Evolutionary conservation across 1,284 basidiomycete genomes (phyloP).

Genomic region (Apiotrichum domesticum): DNA sequence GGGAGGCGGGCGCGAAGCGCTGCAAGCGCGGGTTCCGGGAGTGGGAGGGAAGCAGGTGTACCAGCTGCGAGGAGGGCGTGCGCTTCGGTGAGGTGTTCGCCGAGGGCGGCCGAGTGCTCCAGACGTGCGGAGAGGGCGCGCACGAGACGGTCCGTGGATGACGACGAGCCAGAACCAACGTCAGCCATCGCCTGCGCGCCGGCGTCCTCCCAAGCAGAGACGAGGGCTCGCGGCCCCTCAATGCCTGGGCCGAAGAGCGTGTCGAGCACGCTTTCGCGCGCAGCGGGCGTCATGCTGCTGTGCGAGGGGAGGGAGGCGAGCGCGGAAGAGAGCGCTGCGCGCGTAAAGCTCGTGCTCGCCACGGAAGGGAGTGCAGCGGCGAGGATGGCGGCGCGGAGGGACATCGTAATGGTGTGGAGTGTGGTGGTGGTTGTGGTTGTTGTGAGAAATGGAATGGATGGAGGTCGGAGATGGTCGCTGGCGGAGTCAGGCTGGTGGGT

Average conservation of each 20-base stretch:
- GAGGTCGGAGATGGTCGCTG: too few species aligned
- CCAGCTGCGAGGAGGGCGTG: conserved; percentile 35
- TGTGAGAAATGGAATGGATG: not conserved
- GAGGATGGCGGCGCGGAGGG: conserved; percentile 33
- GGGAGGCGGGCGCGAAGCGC: conserved; percentile 2
- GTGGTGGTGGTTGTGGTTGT: not conserved
- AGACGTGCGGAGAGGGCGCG: conserved; percentile 23
- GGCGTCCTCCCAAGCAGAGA: conserved; percentile 15
- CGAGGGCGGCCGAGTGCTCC: conserved; percentile 26
- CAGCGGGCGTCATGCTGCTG: not conserved
- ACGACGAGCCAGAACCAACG: not conserved
- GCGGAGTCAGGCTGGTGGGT: too few species aligned
- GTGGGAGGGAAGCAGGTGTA: conserved; percentile 24
- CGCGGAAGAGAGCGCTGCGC: conserved; percentile 26
- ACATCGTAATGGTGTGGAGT: conserved; percentile 17
- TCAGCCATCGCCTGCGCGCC: not conserved
- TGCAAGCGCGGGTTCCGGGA: conserved; percentile 19
- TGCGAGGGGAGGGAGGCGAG: conserved; percentile 18
- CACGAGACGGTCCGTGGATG: conserved; percentile 3
- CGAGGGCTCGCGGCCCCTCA: conserved; percentile 25
- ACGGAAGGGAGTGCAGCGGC: conserved; percentile 28
- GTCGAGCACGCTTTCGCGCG: conserved; percentile 26
- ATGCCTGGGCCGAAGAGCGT: conserved; percentile 32
- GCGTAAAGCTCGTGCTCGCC: conserved; percentile 34
- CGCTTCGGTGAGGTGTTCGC: conserved; percentile 41